Conservation (phyloP, 805 yeast species). For the Metschnikowia hibisci region DNA sequence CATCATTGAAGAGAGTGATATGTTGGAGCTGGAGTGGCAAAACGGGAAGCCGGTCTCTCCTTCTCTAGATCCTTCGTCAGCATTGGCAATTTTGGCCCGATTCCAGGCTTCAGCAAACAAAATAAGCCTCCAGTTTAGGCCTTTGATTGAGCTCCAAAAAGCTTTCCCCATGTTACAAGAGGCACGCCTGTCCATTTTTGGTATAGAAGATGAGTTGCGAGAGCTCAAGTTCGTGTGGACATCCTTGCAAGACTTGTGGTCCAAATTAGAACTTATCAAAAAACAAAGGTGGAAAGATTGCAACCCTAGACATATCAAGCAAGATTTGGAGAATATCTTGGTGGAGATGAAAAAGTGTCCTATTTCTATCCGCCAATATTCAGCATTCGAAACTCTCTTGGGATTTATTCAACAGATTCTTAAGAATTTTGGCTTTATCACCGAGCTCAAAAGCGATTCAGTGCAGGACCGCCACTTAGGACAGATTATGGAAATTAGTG, state of each 20-base stretch:
- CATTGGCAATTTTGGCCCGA: conserved; percentile 35
- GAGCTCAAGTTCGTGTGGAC: conserved; percentile 65
- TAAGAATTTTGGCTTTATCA: conserved; percentile 35
- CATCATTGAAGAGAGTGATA: conserved; percentile 27
- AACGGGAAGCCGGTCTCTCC: conserved; percentile 45
- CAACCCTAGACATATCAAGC: conserved; percentile 42
- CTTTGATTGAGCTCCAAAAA: conserved; percentile 18
- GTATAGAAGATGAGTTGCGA: conserved; percentile 44
- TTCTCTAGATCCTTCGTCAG: conserved; percentile 38
- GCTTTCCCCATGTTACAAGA: conserved; percentile 31
- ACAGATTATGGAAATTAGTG: conserved; percentile 36
- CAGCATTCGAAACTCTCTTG: conserved; percentile 63
- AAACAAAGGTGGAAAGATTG: conserved; percentile 46
- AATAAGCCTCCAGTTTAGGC: neutral
- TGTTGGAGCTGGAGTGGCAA: conserved; percentile 46
- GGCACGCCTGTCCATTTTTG: conserved; percentile 24
- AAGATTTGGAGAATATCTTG: conserved; percentile 48
- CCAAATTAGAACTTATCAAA: conserved; percentile 41
- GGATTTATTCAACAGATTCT: conserved; percentile 38
- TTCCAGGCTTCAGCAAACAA: conserved; percentile 27
- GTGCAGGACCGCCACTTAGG: conserved; percentile 70
- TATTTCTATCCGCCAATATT: conserved; percentile 55
- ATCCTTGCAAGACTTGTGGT: conserved; percentile 51
- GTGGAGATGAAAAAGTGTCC: conserved; percentile 51
- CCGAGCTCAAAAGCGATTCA: conserved; percentile 51